Conservation (phyloP, 2,329 filamentous ascomycete species). For the Colletotrichum orchidophilum region DNA sequence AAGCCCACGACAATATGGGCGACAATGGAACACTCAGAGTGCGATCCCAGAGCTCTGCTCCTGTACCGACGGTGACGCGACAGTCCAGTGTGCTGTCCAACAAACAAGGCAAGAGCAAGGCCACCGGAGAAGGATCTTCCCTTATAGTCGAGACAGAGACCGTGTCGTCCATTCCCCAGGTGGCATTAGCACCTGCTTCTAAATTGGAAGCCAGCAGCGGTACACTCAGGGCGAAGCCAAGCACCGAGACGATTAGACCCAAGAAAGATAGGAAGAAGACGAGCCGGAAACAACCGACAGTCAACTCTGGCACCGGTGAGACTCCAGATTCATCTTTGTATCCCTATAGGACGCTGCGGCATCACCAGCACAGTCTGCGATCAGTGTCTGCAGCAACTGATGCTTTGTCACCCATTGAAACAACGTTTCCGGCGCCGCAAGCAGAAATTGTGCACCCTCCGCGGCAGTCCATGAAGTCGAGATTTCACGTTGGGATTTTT, state of each 20-base stretch:
- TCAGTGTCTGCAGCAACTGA: slow-evolving; percentile 44
- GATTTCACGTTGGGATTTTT: background rate
- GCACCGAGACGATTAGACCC: slow-evolving; percentile 94
- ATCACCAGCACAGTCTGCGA: slow-evolving; percentile 52
- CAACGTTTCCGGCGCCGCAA: slow-evolving; percentile 45
- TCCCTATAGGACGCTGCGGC: slow-evolving; percentile 37
- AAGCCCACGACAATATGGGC: slow-evolving; percentile 64
- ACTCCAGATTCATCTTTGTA: slow-evolving; percentile 38
- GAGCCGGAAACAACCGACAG: slow-evolving; percentile 76
- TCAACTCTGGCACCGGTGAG: slow-evolving; percentile 79
- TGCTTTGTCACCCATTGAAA: slow-evolving; percentile 47
- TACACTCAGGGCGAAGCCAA: slow-evolving; percentile 85
- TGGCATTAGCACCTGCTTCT: slow-evolving; percentile 74
- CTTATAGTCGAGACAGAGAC: slow-evolving; percentile 99
- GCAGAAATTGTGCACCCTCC: slow-evolving; percentile 41
- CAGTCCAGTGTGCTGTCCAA: slow-evolving; percentile 73
- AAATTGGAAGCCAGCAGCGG: slow-evolving; percentile 72
- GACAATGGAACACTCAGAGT: slow-evolving; percentile 68
- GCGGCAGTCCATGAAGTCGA: slow-evolving; percentile 35
- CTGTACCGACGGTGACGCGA: slow-evolving; percentile 65
- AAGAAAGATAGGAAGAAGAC: slow-evolving; percentile 91
- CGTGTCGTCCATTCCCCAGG: slow-evolving; percentile 88
- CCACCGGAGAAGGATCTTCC: slow-evolving; percentile 74
- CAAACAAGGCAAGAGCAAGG: slow-evolving; percentile 75
- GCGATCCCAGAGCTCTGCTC: slow-evolving; percentile 54